phyloP scores from a whole-genome alignment of 331 rosid species.

The Cydonia oblonga region DNA sequence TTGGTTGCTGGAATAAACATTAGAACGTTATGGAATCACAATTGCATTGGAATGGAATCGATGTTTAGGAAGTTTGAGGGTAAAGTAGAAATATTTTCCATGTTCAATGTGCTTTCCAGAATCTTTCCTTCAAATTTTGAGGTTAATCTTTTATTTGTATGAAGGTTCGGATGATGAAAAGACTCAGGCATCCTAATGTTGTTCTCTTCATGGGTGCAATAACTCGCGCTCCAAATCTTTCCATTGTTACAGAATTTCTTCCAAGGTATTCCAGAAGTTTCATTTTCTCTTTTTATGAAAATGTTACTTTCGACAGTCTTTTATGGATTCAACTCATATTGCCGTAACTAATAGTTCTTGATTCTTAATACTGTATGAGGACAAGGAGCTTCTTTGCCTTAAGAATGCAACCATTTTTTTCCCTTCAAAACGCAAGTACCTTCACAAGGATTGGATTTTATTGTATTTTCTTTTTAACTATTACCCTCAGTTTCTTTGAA shows the following conservation, averaged over 20 bases:
- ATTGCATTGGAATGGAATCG: not conserved
- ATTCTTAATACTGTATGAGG: not conserved
- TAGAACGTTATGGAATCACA: not conserved
- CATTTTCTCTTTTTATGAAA: not conserved
- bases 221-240: conserved; percentile 80
- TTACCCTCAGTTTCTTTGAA: not conserved
- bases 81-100: not conserved
- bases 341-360: not conserved
- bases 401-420: not conserved
- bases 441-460: not conserved
- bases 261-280: conserved; percentile 55
- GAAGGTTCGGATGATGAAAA: conserved; percentile 84
- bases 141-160: conserved; percentile 13
- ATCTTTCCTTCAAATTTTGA: not conserved
- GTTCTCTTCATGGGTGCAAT: conserved; percentile 99
- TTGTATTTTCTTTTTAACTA: too few species aligned
- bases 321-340: not conserved
- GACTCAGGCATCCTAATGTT: conserved; percentile 89
- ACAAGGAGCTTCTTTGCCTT: not conserved
- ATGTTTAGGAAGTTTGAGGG: not conserved
- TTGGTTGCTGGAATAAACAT: not conserved
- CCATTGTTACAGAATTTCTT: conserved; percentile 87
- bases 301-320: not conserved
- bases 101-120: not conserved
- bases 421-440: not conserved